Conservation (phyloP, 192 early-diverging fungal species). For the Entomortierella lignicola region DNA sequence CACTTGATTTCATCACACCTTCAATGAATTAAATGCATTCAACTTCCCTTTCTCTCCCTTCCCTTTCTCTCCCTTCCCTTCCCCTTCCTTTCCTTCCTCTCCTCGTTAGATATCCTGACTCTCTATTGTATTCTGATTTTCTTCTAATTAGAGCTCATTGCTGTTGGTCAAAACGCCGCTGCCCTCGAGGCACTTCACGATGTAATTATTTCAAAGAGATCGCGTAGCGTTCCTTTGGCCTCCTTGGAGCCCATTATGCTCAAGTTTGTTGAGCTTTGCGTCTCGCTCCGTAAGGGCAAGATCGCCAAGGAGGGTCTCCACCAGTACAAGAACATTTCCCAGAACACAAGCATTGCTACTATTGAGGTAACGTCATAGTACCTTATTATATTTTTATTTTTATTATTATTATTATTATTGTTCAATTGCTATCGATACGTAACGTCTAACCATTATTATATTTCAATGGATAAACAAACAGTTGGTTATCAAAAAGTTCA, state of each 20-base stretch:
- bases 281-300: slow-evolving; percentile 89
- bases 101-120: too few species aligned
- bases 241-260: slow-evolving; percentile 93
- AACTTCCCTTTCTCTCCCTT: too few species aligned
- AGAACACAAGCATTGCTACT: slow-evolving; percentile 91
- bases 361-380: slow-evolving; percentile 79
- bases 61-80: too few species aligned
- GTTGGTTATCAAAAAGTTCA: slow-evolving; percentile 87
- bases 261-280: slow-evolving; percentile 92
- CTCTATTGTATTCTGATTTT: background rate
- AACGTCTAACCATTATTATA: too few species aligned
- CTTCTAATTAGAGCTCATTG: slow-evolving; percentile 76
- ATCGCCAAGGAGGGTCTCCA: slow-evolving; percentile 94
- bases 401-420: background rate
- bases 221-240: slow-evolving; percentile 81
- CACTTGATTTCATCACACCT: too few species aligned
- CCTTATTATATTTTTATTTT: slow-evolving; percentile 3
- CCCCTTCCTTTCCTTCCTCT: background rate
- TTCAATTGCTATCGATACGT: too few species aligned
- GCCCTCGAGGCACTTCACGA: slow-evolving; percentile 93
- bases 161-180: slow-evolving; percentile 84
- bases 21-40: too few species aligned
- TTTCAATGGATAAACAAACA: slow-evolving; percentile 29
- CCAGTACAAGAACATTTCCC: slow-evolving; percentile 98
- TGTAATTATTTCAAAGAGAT: slow-evolving; percentile 90